A percentile compares a stretch with the other conserved stretches of the same genome.
Conservation (phyloP, 2,329 filamentous ascomycete species). For the Arthroderma sp. region DNA sequence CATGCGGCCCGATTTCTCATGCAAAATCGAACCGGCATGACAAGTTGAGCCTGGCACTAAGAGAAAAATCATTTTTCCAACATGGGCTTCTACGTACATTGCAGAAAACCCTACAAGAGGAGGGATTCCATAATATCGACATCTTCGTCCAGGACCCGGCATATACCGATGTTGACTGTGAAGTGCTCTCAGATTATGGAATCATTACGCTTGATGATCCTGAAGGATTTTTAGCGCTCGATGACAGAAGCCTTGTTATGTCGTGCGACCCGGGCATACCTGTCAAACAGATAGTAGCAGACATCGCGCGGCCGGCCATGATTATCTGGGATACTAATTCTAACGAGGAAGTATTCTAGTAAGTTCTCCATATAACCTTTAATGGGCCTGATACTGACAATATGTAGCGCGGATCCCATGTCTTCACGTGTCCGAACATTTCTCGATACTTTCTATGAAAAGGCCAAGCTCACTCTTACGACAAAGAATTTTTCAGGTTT, state of each 20-base stretch:
- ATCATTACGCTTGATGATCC: conserved; percentile 20
- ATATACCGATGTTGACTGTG: conserved; percentile 16
- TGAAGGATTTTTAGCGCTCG: conserved; percentile 28
- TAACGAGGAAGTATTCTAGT: background rate
- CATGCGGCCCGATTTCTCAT: conserved; percentile 2
- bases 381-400: background rate
- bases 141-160: conserved; percentile 22
- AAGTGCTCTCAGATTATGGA: conserved; percentile 13
- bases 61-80: conserved; percentile 12
- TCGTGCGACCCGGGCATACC: conserved; percentile 24
- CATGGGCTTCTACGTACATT: conserved; percentile 20
- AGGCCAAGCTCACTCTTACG: background rate
- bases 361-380: background rate
- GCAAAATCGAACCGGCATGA: background rate
- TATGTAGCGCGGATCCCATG: background rate
- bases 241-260: conserved; percentile 28
- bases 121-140: conserved; percentile 2
- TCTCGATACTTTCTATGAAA: background rate
- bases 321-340: conserved; percentile 19
- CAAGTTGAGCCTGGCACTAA: no score
- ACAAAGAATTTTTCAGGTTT: background rate
- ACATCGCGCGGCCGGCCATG: conserved; percentile 26
- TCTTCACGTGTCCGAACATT: background rate
- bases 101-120: conserved; percentile 12
- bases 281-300: conserved; percentile 29